Base-by-base conservation (phyloP, 1,284 basidiomycete species). In the Fistulina hepatica region DNA sequence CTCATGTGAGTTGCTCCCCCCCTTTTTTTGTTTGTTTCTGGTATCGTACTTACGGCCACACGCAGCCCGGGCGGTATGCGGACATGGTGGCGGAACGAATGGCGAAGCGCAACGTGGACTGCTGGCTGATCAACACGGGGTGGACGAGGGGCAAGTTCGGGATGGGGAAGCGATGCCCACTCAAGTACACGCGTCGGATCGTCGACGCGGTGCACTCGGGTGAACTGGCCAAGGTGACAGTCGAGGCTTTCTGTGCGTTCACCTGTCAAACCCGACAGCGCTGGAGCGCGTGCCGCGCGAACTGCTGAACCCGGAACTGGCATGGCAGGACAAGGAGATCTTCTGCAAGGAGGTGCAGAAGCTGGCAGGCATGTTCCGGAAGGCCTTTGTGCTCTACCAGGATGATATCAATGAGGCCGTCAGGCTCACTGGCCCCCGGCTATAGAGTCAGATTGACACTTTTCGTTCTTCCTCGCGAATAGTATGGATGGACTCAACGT, bases 121-220 rank as follows among this genome's bases (percentile, higher is more conserved):
- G 93, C 71, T 98, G 90, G 90, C 75, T 98, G 56, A 89, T 98
- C 76, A 97, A 98, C 81, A 97, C 94, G 15, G 94, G 94, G 54
- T 98, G 94, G 94, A 85, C 88, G 41, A 83, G 88, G 44, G 94
- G 94, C 60, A 92, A 91, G 64, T 98, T 81, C 59, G 94, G 94
- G 41, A 64, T 65, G 16, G 89, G 89, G 49, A 86, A 85, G 63
- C 86, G 92, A 48, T 97, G 92, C 75, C 83, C 92, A 21, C 80
- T 97, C 66, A 89, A 88, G 60, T 90, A 83, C 69, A 97, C 94
- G 30, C 89, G 94, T 42, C 81, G 82, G 46, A 97, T 97, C 62
- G 83, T 98, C 61, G 91, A 97, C 60, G 84, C 92, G 32, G 92
- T 98, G 57, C 95, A 98, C 72, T 82, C 89, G 46, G 94, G 94